Evolutionary conservation across 2,329 filamentous ascomycete species (phyloP).

Genomic region (Alternaria tenuissima): DNA sequence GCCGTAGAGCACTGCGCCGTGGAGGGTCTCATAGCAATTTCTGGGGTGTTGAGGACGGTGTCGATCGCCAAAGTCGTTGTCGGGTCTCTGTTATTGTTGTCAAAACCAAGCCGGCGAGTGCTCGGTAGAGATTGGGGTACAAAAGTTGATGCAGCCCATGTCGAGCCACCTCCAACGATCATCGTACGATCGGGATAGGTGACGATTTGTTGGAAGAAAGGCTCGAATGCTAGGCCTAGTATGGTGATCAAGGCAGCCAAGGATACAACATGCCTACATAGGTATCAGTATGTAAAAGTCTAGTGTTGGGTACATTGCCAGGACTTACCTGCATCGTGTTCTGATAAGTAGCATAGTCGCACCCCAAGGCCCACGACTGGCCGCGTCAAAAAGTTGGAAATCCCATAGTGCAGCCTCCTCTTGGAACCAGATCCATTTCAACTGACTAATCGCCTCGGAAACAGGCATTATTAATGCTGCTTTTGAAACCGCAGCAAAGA

Average conservation of each 20-base stretch:
- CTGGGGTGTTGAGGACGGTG: conserved; percentile 1
- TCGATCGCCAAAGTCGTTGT: not conserved
- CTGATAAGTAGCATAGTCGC: conserved; percentile 25
- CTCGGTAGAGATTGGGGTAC: not conserved
- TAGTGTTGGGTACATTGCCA: not conserved
- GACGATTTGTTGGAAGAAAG: conserved; percentile 31
- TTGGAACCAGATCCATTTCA: conserved; percentile 36
- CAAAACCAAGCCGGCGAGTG: too few relatives aligned
- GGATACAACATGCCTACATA: conserved; percentile 13
- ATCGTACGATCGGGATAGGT: conserved; percentile 13
- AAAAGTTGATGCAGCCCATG: conserved; percentile 5
- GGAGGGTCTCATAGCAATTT: not conserved
- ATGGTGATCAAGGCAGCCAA: conserved; percentile 24
- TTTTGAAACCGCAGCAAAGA: conserved; percentile 29
- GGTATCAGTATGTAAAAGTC: not conserved
- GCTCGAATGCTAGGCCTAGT: conserved; percentile 26
- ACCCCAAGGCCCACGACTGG: conserved; percentile 31
- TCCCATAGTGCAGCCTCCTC: conserved; percentile 20
- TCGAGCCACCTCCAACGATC: not conserved
- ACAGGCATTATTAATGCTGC: conserved; percentile 30
- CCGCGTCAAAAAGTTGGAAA: conserved; percentile 26
- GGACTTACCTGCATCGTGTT: conserved; percentile 22
- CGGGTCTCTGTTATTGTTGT: not conserved
- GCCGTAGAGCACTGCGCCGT: conserved; percentile 20
- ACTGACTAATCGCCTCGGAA: conserved; percentile 31